Base-by-base conservation (phyloP, 768 basidiomycete genomes). In the Termitomyces sp. region DNA sequence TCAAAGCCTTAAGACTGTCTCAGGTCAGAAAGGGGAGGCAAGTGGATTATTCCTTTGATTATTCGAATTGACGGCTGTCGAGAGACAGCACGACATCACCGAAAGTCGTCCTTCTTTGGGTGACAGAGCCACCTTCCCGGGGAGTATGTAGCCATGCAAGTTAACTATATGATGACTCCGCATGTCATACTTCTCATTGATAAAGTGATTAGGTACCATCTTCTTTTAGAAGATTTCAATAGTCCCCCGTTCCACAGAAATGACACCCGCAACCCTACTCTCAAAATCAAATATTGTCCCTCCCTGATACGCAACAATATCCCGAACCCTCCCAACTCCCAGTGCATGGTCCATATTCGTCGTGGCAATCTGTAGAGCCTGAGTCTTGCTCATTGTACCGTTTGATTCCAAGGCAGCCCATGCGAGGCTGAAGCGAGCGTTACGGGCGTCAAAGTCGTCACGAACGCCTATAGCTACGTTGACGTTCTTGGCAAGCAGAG, bases 401-500 rank as follows among this genome's bases (percentile, higher is more conserved):
- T 71, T 67, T 5, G 71, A 66, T 11, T 70, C 70, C 20, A 71
- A 64, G 1, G 67, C 60, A 45, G 62, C 63, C 82, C 82, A 81
- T 36, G 74, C 80, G 3, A 78, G 59, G 20, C 93, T 90, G 57
- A 91, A 87, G 8, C 89, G 77, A 2, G 83, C 79, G 60, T 88
- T 89, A 28, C 85, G 80, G 3, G 86, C 86, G 46, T 77, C 74
- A 77, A 81, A 87, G 35, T 81, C 81, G 58, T 86, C 81, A 5
- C 72, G 67, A 16, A 83, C 76, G 2, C 85, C 87, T 20, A 90
- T 65, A 0, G 76, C 87, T 8, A 88, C 81, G 20, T 82, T 82
- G 3, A 94, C 84, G 6, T 83, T 82, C 30, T 84, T 76, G 5
- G 75, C 68, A 13, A 87, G 69, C 33, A 94, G 74, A 1, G 71